Conservation (phyloP, 169 alveolate genomes). For the Plasmodium falciparum region DNA sequence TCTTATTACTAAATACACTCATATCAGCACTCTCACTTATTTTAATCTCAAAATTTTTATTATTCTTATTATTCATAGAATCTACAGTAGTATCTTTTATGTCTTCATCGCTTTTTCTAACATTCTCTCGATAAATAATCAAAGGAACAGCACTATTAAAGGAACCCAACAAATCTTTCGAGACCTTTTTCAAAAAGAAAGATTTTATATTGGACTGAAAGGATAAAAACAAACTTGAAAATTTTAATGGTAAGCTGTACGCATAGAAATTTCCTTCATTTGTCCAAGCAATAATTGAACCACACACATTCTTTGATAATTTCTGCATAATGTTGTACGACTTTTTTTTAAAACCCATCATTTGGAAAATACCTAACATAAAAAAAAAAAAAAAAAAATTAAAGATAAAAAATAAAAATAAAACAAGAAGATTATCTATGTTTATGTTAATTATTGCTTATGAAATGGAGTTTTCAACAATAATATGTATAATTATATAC, state of each 20-base stretch:
- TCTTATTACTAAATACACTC: background rate
- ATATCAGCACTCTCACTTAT: conserved; percentile 1
- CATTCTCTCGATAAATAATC: conserved; percentile 16
- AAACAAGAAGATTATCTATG: too few species aligned
- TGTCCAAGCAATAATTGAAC: conserved; percentile 70
- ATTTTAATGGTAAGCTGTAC: conserved; percentile 49
- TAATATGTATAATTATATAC: too few species aligned
- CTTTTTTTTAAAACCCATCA: conserved; percentile 12
- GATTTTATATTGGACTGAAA: conserved; percentile 73
- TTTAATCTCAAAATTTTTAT: background rate
- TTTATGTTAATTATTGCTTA: too few species aligned
- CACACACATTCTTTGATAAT: conserved; percentile 38
- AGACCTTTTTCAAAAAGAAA: conserved; percentile 30
- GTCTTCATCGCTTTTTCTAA: background rate
- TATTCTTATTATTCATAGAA: background rate
- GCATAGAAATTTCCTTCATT: conserved; percentile 73
- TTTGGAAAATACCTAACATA: conserved; percentile 15
- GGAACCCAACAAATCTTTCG: conserved; percentile 53
- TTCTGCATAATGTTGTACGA: conserved; percentile 67
- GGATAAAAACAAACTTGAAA: conserved; percentile 61
- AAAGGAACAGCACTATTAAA: conserved; percentile 49
- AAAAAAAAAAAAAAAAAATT: conserved; percentile 3
- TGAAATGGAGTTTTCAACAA: too few species aligned
- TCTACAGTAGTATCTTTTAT: background rate
- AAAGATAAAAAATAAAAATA: too few species aligned